Evolutionary conservation across 176 grass and related monocot genomes (phyloP), one percentile per base, ranked within the genome.

Genomic region (Carex pumila): DNA sequence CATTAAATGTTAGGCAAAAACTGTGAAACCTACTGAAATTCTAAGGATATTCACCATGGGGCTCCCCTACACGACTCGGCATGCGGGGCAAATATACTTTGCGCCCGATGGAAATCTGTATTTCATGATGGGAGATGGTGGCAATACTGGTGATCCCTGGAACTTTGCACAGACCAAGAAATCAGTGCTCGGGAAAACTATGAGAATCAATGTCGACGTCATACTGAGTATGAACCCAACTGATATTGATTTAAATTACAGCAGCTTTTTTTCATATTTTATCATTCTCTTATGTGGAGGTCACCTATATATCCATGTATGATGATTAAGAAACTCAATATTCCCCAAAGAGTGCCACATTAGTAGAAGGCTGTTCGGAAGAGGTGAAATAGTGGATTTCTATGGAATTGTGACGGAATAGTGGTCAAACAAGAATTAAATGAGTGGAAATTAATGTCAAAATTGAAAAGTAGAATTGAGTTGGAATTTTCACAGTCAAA

Each of bases 111-210:
- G 96, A 7, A 89, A 95, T 89, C 82, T 98, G 36, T 98, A 98
- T 88, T 93, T 98, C 69, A 89, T 91, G 88, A 92, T 95, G 96
- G 96, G 96, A 22, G 96, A 98, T 79, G 91, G 89, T 14, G 96
- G 93, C 32, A 69, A 60, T 63, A 85, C 74, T 13, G 96, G 96
- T 0, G 96, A 98, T 66, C 96, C 91, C 3, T 98, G 89, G 87
- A 98, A 98, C 89, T 98, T 98, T 84, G 90, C 96, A 59, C 96
- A 98, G 71, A 98, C 90, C 83, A 98, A 95, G 84, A 93, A 91
- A 84, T 79, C 91, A n/a, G 55, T 98, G 64, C 92, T 98, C 19
- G 91, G 91, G 14, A 98, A 98, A 86, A 90, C 92, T 25, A 25
- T 91, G 53, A 81, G 92, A 18, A 84, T 98, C 30, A 87, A 98